Conservation (phyloP, 2,329 filamentous ascomycete genomes). For the Proliferodiscus dingleyae region DNA sequence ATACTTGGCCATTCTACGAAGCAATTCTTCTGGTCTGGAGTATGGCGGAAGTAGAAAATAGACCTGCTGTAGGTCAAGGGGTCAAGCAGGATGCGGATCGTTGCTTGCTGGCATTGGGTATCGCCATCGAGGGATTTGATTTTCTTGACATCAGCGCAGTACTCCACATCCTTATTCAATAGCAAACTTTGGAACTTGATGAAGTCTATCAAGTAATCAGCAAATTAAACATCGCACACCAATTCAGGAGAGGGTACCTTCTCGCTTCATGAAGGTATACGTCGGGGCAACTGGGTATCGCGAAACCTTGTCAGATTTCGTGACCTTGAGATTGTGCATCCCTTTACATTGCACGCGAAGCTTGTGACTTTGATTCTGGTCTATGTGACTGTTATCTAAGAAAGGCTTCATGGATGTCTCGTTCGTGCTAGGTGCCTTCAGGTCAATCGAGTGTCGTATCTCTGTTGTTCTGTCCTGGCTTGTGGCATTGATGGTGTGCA, state of each 20-base stretch:
- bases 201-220: constrained; percentile 10
- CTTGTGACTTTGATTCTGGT: constrained; percentile 13
- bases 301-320: constrained; percentile 8
- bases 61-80: constrained; percentile 6
- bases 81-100: constrained; percentile 20
- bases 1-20: constrained; percentile 24
- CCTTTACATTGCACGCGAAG: constrained; percentile 20
- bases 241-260: constrained; percentile 5
- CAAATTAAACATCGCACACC: background rate
- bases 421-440: background rate
- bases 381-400: constrained; percentile 19
- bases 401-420: constrained; percentile 24
- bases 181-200: constrained; percentile 16
- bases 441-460: constrained; percentile 17
- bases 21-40: constrained; percentile 12
- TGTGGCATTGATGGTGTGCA: constrained; percentile 11
- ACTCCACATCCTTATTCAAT: constrained; percentile 14
- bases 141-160: constrained; percentile 10
- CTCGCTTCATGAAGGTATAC: constrained; percentile 19
- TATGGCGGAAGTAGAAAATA: constrained; percentile 21
- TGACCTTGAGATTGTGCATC: constrained; percentile 17
- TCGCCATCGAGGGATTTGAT: constrained; percentile 15
- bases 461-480: constrained; percentile 13
- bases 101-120: constrained; percentile 11
- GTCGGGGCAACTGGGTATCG: constrained; percentile 10